Percentiles rank a stretch among this genome's conserved stretches.
These are phyloP conservation scores for Jatropha curcas DNA, from an alignment of 345 rosid species.

Conservation along the genomic window DNA sequence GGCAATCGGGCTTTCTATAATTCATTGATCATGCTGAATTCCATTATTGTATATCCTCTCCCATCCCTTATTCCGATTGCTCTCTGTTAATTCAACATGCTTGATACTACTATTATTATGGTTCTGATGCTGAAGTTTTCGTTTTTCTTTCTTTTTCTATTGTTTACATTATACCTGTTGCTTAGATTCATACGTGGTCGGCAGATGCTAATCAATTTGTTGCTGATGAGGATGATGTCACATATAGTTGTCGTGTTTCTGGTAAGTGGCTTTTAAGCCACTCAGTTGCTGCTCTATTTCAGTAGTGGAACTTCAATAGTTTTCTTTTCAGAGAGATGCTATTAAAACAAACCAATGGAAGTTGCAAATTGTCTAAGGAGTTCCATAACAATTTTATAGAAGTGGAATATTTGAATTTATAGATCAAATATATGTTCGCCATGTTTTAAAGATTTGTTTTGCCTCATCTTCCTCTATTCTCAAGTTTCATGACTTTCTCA, in stretches of 20 bases:
- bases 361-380: background rate
- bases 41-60: background rate
- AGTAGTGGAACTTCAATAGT: too few species aligned
- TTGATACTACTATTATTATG: background rate
- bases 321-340: too few species aligned
- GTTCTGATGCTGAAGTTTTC: background rate
- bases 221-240: conserved; percentile 88
- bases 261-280: conserved; percentile 45
- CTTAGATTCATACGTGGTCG: conserved; percentile 80
- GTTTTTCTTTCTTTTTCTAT: background rate
- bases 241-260: conserved; percentile 87
- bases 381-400: background rate
- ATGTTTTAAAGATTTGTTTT: too few species aligned
- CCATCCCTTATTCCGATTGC: too few species aligned
- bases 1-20: background rate
- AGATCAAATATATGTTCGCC: background rate
- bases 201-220: conserved; percentile 84
- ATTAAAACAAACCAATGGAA: too few species aligned
- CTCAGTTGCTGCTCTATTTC: conserved; percentile 7
- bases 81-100: background rate
- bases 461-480: too few species aligned
- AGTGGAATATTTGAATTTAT: background rate
- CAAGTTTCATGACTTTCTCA: too few species aligned
- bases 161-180: background rate
- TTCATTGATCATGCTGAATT: background rate